phyloP scores from a whole-genome alignment of 495 filamentous ascomycete species.

The Talaromyces borbonicus region DNA sequence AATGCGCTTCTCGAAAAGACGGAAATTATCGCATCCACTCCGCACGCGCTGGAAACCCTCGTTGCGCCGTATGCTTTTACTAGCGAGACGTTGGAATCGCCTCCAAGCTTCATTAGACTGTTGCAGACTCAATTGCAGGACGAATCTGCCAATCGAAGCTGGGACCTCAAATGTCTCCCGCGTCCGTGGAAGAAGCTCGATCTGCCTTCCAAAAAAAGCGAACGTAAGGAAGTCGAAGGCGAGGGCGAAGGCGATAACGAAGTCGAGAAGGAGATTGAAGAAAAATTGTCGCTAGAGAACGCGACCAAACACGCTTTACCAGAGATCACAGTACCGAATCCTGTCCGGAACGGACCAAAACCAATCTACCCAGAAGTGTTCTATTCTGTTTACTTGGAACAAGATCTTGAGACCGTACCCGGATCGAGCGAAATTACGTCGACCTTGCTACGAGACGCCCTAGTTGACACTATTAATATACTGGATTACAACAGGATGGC shows the following conservation, averaged over 20 bases:
- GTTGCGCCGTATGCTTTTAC: slow-evolving; percentile 69
- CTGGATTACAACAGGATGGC: slow-evolving; percentile 86
- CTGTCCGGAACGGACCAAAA: slow-evolving; percentile 60
- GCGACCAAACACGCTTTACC: slow-evolving; percentile 68
- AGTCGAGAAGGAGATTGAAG: slow-evolving; percentile 6
- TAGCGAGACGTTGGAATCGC: slow-evolving; percentile 39
- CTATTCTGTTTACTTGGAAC: slow-evolving; percentile 81
- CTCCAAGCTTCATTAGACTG: slow-evolving; percentile 66
- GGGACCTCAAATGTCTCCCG: slow-evolving; percentile 75
- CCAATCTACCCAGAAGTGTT: slow-evolving; percentile 86
- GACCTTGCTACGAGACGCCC: slow-evolving; percentile 69
- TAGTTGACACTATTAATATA: slow-evolving; percentile 89
- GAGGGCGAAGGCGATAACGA: slow-evolving; percentile 22
- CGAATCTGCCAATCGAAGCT: slow-evolving; percentile 54
- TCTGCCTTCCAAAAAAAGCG: slow-evolving; percentile 16
- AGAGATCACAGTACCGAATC: slow-evolving; percentile 58
- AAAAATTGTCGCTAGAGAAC: slow-evolving; percentile 29
- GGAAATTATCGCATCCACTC: slow-evolving; percentile 77
- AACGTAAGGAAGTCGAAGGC: slow-evolving; percentile 26
- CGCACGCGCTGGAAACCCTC: slow-evolving; percentile 69
- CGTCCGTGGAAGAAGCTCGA: slow-evolving; percentile 62
- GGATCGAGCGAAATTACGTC: slow-evolving; percentile 63
- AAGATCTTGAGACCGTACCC: slow-evolving; percentile 89
- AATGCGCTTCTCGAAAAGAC: slow-evolving; percentile 79
- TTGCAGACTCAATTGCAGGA: slow-evolving; percentile 75